These are phyloP conservation scores for Pyricularia sp. DNA, from an alignment of 2,329 filamentous ascomycete species.

Conservation along the genomic window DNA sequence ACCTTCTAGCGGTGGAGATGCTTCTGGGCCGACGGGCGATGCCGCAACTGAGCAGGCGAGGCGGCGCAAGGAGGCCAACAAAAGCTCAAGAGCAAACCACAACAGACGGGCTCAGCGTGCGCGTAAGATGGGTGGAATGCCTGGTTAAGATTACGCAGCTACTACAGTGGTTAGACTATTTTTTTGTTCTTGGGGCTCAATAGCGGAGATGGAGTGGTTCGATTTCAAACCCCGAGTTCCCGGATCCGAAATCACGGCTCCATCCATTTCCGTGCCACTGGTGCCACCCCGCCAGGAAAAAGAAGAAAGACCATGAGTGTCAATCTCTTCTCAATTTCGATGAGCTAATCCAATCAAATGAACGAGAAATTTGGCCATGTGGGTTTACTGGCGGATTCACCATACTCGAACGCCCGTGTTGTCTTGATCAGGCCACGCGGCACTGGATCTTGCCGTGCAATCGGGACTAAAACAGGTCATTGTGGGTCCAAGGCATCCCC, in stretches of 20 bases:
- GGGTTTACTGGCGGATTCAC: neutral
- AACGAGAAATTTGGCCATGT: neutral
- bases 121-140: constrained; percentile 40
- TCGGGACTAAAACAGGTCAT: neutral
- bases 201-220: neutral
- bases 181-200: neutral
- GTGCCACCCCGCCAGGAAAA: neutral
- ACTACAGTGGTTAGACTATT: neutral
- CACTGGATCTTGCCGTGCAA: neutral
- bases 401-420: neutral
- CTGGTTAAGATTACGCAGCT: neutral
- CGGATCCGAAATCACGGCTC: neutral
- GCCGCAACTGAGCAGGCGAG: constrained; percentile 59
- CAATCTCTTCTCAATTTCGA: neutral
- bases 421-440: neutral
- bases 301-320: neutral
- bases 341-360: neutral
- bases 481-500: neutral
- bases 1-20: constrained; percentile 40
- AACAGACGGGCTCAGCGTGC: constrained; percentile 62
- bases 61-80: constrained; percentile 68
- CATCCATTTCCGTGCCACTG: neutral
- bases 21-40: constrained; percentile 53
- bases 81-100: constrained; percentile 73
- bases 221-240: neutral